phyloP scores from a whole-genome alignment of 495 filamentous ascomycete genomes.

The Amphirosellinia nigrospora region DNA sequence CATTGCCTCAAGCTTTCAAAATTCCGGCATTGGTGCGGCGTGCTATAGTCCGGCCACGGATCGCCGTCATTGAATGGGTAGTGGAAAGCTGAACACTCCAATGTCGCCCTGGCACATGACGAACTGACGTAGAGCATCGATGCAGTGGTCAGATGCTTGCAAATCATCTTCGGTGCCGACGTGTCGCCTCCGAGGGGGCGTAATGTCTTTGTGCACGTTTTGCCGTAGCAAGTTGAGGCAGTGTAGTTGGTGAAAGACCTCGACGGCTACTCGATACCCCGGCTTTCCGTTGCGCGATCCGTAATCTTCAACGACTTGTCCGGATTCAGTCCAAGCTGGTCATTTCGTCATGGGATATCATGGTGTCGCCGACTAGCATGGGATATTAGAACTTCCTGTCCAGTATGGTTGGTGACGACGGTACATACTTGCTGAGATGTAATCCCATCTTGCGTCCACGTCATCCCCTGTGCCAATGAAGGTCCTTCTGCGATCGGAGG shows the following conservation, averaged over 20 bases:
- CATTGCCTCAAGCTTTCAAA: constrained; percentile 56
- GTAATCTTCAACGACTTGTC: constrained; percentile 52
- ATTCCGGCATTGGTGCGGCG: constrained; percentile 56
- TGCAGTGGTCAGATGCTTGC: constrained; percentile 54
- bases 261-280: constrained; percentile 59
- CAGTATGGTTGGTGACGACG: neutral
- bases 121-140: constrained; percentile 57
- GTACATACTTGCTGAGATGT: constrained; percentile 50
- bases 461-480: constrained; percentile 50
- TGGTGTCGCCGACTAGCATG: constrained; percentile 52
- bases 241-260: constrained; percentile 63
- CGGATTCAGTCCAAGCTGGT: constrained; percentile 51
- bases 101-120: constrained; percentile 59
- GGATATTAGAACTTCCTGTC: neutral
- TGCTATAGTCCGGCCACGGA: constrained; percentile 56
- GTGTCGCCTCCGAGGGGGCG: constrained; percentile 47
- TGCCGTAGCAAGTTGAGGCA: constrained; percentile 60
- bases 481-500: constrained; percentile 47
- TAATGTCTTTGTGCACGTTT: constrained; percentile 57
- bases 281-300: constrained; percentile 54
- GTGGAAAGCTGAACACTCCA: constrained; percentile 58
- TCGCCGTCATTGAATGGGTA: constrained; percentile 45
- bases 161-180: constrained; percentile 38
- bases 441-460: constrained; percentile 53
- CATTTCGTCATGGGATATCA: constrained; percentile 57